A percentile compares a stretch with the other conserved stretches of the same genome.
phyloP scores from a whole-genome alignment of 2,329 filamentous ascomycete species.

The Calonectria fujianensis region DNA sequence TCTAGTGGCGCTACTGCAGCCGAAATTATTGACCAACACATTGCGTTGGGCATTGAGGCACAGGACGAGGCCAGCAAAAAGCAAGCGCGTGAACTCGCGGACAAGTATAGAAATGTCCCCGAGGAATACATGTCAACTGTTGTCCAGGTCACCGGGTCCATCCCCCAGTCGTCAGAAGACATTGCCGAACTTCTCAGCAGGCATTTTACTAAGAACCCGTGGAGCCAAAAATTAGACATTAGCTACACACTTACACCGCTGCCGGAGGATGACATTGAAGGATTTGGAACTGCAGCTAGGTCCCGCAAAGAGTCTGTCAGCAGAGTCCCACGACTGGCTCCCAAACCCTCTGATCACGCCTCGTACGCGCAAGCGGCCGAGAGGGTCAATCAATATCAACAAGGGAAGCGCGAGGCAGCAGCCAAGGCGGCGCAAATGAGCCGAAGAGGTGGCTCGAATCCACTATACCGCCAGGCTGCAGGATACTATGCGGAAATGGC shows the following conservation, averaged over 20 bases:
- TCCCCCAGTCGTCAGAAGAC: slow-evolving; percentile 61
- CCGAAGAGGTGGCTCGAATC: slow-evolving; percentile 78
- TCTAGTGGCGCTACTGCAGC: slow-evolving; percentile 65
- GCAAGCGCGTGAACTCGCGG: slow-evolving; percentile 58
- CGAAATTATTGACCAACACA: slow-evolving; percentile 66
- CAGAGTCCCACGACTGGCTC: slow-evolving; percentile 34
- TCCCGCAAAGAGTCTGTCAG: slow-evolving; percentile 39
- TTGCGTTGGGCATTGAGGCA: slow-evolving; percentile 60
- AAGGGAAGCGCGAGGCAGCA: slow-evolving; percentile 58
- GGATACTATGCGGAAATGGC: slow-evolving; percentile 84
- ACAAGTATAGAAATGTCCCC: slow-evolving; percentile 66
- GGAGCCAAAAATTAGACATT: slow-evolving; percentile 61
- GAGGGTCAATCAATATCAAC: slow-evolving; percentile 54
- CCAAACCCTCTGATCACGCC: slow-evolving; percentile 31
- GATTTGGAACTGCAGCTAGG: slow-evolving; percentile 46
- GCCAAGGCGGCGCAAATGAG: slow-evolving; percentile 64
- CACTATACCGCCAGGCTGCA: slow-evolving; percentile 83
- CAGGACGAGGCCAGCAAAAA: slow-evolving; percentile 57
- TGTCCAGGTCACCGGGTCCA: slow-evolving; percentile 63
- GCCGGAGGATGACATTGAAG: slow-evolving; percentile 58
- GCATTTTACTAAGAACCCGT: slow-evolving; percentile 64
- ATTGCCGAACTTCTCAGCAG: slow-evolving; percentile 65
- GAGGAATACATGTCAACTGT: slow-evolving; percentile 64
- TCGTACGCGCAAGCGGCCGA: slow-evolving; percentile 56
- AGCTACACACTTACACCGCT: slow-evolving; percentile 63